Conservation (phyloP, 305 asterid genomes). For the Fraxinus albicans region DNA sequence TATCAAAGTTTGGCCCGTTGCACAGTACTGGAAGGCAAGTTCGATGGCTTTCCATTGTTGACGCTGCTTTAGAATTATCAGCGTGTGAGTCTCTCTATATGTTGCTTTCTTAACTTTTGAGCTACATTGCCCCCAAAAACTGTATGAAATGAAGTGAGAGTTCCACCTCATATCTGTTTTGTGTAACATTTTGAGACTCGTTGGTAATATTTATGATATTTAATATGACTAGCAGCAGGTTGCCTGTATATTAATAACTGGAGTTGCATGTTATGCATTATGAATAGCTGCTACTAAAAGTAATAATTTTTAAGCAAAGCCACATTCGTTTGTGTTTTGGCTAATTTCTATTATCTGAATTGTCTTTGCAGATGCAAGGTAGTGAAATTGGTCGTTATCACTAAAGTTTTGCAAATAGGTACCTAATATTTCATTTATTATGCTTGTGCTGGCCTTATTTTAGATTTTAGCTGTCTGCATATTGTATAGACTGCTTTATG, state of each 20-base stretch:
- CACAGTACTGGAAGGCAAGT: background rate
- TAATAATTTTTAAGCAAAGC: background rate
- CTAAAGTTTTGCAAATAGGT: background rate
- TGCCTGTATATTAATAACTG: background rate
- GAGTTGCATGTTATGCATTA: background rate
- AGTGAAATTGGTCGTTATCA: no score
- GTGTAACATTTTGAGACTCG: background rate
- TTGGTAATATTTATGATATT: background rate
- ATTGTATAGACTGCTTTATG: background rate
- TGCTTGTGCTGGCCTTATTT: background rate
- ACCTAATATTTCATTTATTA: background rate
- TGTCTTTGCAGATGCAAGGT: background rate
- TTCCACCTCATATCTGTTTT: background rate
- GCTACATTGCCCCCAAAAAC: background rate
- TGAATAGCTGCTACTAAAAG: background rate
- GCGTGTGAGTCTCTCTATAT: conserved; percentile 13
- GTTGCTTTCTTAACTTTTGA: background rate
- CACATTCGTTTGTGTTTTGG: background rate
- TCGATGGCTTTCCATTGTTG: conserved; percentile 5
- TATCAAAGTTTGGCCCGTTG: no score
- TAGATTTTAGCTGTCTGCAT: background rate
- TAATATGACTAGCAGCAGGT: background rate
- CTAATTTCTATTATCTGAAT: background rate
- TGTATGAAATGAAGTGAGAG: background rate
- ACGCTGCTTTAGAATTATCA: conserved; percentile 1